Conservation (phyloP, 495 filamentous ascomycete genomes). For the Acidomyces sp. region DNA sequence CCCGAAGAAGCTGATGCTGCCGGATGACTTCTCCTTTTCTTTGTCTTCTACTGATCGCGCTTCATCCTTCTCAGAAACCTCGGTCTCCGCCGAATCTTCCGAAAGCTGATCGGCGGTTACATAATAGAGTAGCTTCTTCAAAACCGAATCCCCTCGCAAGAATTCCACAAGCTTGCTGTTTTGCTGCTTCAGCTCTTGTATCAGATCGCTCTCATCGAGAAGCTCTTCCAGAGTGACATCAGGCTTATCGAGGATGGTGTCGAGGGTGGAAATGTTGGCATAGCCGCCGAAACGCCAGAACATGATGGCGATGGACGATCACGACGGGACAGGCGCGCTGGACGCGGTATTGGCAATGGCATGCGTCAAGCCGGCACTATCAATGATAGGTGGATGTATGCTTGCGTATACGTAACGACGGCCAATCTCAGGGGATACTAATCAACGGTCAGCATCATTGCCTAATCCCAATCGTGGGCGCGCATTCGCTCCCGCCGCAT, state of each 20-base stretch:
- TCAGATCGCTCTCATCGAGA: conserved; percentile 86
- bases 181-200: conserved; percentile 95
- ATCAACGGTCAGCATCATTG: no score
- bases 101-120: conserved; percentile 60
- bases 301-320: conserved; percentile 13
- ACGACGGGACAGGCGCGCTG: neutral
- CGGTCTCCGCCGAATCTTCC: no score
- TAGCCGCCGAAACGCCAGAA: conserved; percentile 56
- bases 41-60: conserved; percentile 51
- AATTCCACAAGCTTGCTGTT: conserved; percentile 97
- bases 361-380: no score
- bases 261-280: conserved; percentile 89
- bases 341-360: neutral
- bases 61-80: conserved; percentile 37
- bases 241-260: conserved; percentile 88
- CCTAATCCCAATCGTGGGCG: no score
- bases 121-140: conserved; percentile 80
- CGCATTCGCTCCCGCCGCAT: no score
- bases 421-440: no score
- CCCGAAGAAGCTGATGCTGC: conserved; percentile 17
- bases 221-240: conserved; percentile 92
- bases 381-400: no score
- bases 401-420: no score
- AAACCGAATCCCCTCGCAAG: conserved; percentile 71
- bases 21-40: conserved; percentile 27